Evolutionary conservation across 768 basidiomycete species (phyloP).

Genomic region (Erythrobasidium yunnanense): DNA sequence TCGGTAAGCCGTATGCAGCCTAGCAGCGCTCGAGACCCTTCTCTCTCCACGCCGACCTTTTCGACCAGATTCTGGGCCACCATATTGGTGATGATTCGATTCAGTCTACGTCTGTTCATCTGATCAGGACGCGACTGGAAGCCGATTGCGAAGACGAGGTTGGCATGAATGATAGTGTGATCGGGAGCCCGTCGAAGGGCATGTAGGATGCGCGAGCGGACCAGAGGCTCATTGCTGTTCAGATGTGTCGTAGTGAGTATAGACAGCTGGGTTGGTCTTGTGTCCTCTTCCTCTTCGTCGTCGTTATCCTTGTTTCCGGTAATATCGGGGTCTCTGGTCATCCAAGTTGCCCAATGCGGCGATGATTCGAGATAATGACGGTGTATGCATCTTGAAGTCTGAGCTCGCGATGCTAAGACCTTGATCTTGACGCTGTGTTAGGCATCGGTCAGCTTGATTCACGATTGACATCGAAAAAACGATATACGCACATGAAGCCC

Average conservation of each 20-base stretch:
- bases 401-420: constrained; percentile 27
- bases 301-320: constrained; percentile 36
- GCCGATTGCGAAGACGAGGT: constrained; percentile 63
- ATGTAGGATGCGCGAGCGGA: constrained; percentile 61
- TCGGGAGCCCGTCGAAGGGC: constrained; percentile 61
- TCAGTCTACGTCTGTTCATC: constrained; percentile 70
- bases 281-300: constrained; percentile 29
- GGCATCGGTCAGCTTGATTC: too few relatives aligned
- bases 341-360: constrained; percentile 42
- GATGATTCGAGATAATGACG: constrained; percentile 70
- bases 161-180: constrained; percentile 59
- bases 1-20: not conserved
- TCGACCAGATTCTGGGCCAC: constrained; percentile 64
- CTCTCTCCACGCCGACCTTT: constrained; percentile 56
- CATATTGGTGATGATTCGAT: constrained; percentile 60
- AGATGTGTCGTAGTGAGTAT: constrained; percentile 33
- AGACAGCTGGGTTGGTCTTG: constrained; percentile 32
- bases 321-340: constrained; percentile 10
- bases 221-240: constrained; percentile 44
- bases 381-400: constrained; percentile 67
- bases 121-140: constrained; percentile 52
- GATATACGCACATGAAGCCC: constrained; percentile 41
- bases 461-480: not conserved
- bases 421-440: constrained; percentile 33
- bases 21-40: not conserved